phyloP scores from a whole-genome alignment of 495 filamentous ascomycete species.

The Pyrenopolyporus hunteri region DNA sequence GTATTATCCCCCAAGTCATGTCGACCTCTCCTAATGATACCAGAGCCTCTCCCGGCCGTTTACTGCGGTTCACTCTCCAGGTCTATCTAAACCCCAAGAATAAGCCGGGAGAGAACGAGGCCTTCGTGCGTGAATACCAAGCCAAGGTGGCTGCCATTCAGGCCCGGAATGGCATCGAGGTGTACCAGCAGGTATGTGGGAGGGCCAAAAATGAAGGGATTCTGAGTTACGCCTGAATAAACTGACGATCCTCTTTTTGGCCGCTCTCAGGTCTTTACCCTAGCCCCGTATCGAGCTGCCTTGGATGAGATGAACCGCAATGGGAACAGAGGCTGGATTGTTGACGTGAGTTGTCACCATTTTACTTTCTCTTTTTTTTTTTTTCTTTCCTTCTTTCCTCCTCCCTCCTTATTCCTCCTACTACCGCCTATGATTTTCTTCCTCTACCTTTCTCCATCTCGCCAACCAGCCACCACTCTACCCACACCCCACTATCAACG shows the following conservation, averaged over 20 bases:
- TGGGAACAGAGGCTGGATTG: slow-evolving; percentile 1
- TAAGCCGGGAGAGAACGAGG: slow-evolving; percentile 1
- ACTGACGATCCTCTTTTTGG: not conserved
- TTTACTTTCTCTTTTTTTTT: no score
- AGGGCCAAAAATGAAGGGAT: not conserved
- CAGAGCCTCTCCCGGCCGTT: not conserved
- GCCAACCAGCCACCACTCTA: no score
- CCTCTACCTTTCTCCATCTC: no score
- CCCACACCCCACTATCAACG: no score
- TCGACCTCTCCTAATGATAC: not conserved
- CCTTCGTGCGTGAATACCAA: slow-evolving; percentile 8
- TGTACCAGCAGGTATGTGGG: slow-evolving; percentile 14
- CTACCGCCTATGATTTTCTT: no score
- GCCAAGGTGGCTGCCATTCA: slow-evolving; percentile 3
- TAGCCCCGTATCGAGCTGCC: not conserved
- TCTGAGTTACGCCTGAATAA: no score
- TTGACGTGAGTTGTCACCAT: slow-evolving; percentile 19
- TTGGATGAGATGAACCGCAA: slow-evolving; percentile 10
- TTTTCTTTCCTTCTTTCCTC: no score
- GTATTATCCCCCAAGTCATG: not conserved
- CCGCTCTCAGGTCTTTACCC: not conserved
- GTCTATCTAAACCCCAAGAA: slow-evolving; percentile 11
- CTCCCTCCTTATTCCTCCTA: not conserved
- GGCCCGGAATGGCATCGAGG: slow-evolving; percentile 11
- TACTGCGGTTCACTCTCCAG: slow-evolving; percentile 8